phyloP scores from a whole-genome alignment of 202 grass and related monocot species.

The Elaeis oleifera region DNA sequence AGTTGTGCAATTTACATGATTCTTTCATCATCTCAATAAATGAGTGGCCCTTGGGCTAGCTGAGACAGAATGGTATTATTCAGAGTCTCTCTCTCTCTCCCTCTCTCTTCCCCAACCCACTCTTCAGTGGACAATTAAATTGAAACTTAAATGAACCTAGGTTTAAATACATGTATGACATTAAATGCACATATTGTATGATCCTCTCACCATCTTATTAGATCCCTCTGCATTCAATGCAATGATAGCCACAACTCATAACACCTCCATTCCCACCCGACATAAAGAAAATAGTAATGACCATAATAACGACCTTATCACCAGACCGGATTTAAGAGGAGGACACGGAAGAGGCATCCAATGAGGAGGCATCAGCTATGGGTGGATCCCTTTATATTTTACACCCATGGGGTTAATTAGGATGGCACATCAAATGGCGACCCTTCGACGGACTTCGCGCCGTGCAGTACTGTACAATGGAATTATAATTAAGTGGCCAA shows the following conservation, averaged over 20 bases:
- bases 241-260: constrained; percentile 54
- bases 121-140: too few species aligned
- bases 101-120: too few species aligned
- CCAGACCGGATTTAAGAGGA: neutral
- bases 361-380: neutral
- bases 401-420: too few species aligned
- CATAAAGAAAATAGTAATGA: neutral
- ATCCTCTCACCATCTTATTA: constrained; percentile 14
- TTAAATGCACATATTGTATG: constrained; percentile 36
- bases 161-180: neutral
- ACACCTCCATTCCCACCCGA: neutral
- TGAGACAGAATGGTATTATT: too few species aligned
- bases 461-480: too few species aligned
- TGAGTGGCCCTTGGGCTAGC: too few species aligned
- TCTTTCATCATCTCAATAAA: too few species aligned
- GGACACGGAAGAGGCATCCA: neutral
- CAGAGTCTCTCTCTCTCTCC: too few species aligned
- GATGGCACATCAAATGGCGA: neutral
- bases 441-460: too few species aligned
- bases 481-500: too few species aligned
- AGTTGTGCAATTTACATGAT: too few species aligned
- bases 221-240: constrained; percentile 40
- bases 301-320: neutral
- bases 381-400: neutral
- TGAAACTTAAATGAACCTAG: neutral